Evolutionary conservation across 2,329 filamentous ascomycete genomes (phyloP).

Genomic region (Juglanconis sp.): DNA sequence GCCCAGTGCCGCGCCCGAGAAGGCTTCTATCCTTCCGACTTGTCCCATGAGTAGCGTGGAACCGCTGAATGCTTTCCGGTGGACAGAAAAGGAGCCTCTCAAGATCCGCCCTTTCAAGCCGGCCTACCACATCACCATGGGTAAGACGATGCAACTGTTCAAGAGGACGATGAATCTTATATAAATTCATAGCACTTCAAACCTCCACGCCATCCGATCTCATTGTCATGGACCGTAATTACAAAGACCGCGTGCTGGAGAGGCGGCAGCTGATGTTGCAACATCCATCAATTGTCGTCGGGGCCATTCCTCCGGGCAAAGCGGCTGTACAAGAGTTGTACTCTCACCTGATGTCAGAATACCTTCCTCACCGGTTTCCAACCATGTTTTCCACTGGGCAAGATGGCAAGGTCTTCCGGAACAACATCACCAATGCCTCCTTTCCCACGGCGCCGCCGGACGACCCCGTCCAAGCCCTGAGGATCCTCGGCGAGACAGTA

Average conservation of each 20-base stretch:
- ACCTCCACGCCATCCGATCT: conserved; percentile 44
- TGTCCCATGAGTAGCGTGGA: conserved; percentile 22
- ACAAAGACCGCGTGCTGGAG: conserved; percentile 40
- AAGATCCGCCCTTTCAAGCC: conserved; percentile 49
- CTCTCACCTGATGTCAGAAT: conserved; percentile 41
- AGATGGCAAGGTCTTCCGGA: conserved; percentile 32
- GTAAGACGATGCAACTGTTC: conserved; percentile 24
- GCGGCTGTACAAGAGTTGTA: conserved; percentile 47
- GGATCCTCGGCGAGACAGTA: conserved; percentile 45
- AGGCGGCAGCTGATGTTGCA: conserved; percentile 37
- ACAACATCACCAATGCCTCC: conserved; percentile 34
- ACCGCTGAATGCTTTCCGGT: conserved; percentile 35
- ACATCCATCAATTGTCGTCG: conserved; percentile 39
- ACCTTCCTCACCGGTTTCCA: conserved; percentile 48
- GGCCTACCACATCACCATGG: conserved; percentile 54
- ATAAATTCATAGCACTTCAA: conserved; percentile 35
- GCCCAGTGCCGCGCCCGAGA: neutral
- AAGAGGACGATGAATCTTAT: neutral
- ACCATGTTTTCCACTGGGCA: conserved; percentile 40
- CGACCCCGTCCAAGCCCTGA: conserved; percentile 34
- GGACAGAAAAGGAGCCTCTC: conserved; percentile 34
- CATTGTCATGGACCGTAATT: conserved; percentile 51
- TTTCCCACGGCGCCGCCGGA: conserved; percentile 28
- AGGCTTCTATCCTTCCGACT: neutral
- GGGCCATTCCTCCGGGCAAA: conserved; percentile 37